phyloP scores from a whole-genome alignment of 257 asterid genomes.

The Gynochthodes officinalis region DNA sequence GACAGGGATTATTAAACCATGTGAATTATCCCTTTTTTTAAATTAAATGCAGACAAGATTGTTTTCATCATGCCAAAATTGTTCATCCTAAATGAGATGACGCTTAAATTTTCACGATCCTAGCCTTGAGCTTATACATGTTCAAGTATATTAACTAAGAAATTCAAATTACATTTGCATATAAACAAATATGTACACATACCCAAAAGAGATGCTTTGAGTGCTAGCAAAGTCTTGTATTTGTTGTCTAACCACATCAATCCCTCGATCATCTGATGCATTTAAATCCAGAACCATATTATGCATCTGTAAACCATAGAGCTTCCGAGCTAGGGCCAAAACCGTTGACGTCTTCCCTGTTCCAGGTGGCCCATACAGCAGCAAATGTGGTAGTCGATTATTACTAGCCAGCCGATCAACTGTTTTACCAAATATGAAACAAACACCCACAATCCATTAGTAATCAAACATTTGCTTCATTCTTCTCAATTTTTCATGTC shows the following conservation, averaged over 20 bases:
- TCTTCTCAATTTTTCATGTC: neutral
- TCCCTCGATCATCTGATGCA: constrained; percentile 98
- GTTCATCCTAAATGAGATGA: neutral
- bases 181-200: constrained; percentile 6
- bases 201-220: constrained; percentile 95
- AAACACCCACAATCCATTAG: neutral
- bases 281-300: constrained; percentile 95
- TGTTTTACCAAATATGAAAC: constrained; percentile 31
- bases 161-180: neutral
- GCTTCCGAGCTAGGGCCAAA: constrained; percentile 87
- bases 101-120: neutral
- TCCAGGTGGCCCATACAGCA: constrained; percentile 97
- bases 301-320: constrained; percentile 74
- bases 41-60: neutral
- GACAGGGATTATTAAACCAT: neutral
- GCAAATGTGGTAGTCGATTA: constrained; percentile 84
- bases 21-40: neutral
- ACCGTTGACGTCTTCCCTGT: constrained; percentile 97
- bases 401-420: constrained; percentile 93
- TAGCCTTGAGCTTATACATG: neutral
- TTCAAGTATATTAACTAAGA: too few species aligned
- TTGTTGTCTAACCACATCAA: constrained; percentile 94
- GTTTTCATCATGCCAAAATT: neutral
- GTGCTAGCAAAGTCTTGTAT: constrained; percentile 99
- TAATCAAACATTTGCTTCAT: neutral